Base-by-base conservation (phyloP, 2,329 filamentous ascomycete species). In the Diatrype stigma region DNA sequence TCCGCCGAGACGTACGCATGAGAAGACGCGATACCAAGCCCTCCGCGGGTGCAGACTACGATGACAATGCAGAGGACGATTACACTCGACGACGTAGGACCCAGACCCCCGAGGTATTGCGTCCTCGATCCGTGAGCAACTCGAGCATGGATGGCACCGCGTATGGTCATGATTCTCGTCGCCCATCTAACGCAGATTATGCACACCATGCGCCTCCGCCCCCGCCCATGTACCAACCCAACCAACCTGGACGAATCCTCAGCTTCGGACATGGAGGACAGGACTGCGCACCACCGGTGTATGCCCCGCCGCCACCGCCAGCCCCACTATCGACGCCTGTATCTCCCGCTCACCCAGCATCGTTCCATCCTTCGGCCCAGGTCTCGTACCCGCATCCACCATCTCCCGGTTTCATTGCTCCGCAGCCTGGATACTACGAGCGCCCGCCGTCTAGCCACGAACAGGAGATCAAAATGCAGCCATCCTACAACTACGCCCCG, bases 1-100 rank as follows among this genome's bases (percentile, higher is more conserved):
- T 99, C 63, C 84, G 94, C 51, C 89, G 94, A 56, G 94, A 97
- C 71, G 90, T 96, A 6, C 85, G 91, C 51, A 95, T 96, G 89
- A 85, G 91, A 70, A 86, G 90, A 64, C 85, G 90, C 35, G 88
- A 90, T 53, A 80, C 80, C 54, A 92, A 93, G 72, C 54, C 60
- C 16, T 57, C 62, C 37, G 59, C 59, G 17, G 73, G 77, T 11
- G 74, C 74, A 46, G 71, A 72, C 42, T 73, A 74, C 45, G 70
- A 66, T 45, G 72, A 73, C 14, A 76, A 75, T 47, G 72, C 87
- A 21, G 87, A 85, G 64, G 84, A 89, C n/a, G 80, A 82, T 6
- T 64, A 59, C 46, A 37, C 56, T 2, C 59, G 60, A 48, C 59
- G 59, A 2, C 61, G 60, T 5, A 59, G 62, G 45, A 66, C 65